Conservation (phyloP, 140 eudicot genomes). For the Erigeron philadelphicus region DNA sequence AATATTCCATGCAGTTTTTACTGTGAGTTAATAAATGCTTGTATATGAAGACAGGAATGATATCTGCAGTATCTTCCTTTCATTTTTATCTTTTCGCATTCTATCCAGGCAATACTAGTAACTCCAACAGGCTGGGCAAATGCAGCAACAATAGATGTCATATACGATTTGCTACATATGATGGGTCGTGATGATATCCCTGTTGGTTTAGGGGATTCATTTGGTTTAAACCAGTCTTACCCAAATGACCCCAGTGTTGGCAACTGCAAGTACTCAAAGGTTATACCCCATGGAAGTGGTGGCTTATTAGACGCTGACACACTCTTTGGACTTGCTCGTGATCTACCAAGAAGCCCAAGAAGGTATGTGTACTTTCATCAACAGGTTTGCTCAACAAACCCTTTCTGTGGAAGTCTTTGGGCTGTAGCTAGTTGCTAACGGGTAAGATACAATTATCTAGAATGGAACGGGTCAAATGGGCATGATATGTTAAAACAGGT, state of each 20-base stretch:
- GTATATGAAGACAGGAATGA: constrained; percentile 6
- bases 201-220: constrained; percentile 72
- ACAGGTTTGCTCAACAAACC: neutral
- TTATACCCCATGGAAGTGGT: constrained; percentile 84
- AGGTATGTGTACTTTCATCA: constrained; percentile 36
- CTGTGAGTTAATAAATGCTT: neutral
- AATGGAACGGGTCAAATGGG: neutral
- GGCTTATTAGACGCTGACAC: constrained; percentile 81
- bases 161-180: constrained; percentile 87
- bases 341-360: constrained; percentile 71
- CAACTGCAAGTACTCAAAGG: constrained; percentile 64
- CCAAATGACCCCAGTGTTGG: constrained; percentile 43
- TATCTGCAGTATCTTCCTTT: neutral
- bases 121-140: constrained; percentile 90
- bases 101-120: constrained; percentile 58
- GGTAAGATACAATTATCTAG: neutral
- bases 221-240: constrained; percentile 63
- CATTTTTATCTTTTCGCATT: neutral
- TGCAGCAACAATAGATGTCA: constrained; percentile 70
- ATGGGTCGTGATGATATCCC: constrained; percentile 93
- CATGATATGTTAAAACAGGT: too few species aligned
- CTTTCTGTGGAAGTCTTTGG: neutral
- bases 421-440: neutral
- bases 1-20: constrained; percentile 6
- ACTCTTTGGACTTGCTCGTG: constrained; percentile 72